Evolutionary conservation across 179 eudicot genomes (phyloP).

Genomic region (Beta macrorhiza): DNA sequence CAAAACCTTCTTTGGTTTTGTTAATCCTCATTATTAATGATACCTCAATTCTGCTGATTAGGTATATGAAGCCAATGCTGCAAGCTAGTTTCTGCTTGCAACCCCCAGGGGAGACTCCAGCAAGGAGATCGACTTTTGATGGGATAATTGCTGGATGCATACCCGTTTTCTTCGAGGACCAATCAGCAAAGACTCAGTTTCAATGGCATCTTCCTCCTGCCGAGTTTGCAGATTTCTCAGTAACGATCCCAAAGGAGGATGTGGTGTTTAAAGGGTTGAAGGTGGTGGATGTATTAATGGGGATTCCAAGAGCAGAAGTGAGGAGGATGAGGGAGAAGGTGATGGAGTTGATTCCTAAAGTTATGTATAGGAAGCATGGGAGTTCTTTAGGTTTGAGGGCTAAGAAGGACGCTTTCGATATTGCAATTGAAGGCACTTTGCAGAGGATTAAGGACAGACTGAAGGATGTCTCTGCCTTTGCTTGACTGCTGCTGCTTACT

Average conservation of each 20-base stretch:
- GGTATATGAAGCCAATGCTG: slow-evolving; percentile 81
- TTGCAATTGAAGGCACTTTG: slow-evolving; percentile 79
- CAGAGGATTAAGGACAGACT: slow-evolving; percentile 63
- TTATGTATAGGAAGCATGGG: slow-evolving; percentile 84
- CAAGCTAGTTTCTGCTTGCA: slow-evolving; percentile 78
- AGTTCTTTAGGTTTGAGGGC: slow-evolving; percentile 77
- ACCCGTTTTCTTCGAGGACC: slow-evolving; percentile 90
- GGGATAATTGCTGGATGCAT: slow-evolving; percentile 81
- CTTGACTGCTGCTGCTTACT: slow-evolving; percentile 6
- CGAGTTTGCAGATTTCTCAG: slow-evolving; percentile 60
- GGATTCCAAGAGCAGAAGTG: slow-evolving; percentile 59
- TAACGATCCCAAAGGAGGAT: slow-evolving; percentile 75
- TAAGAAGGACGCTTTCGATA: slow-evolving; percentile 84
- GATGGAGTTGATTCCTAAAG: slow-evolving; percentile 64
- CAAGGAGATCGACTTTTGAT: slow-evolving; percentile 80
- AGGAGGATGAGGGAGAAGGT: slow-evolving; percentile 83
- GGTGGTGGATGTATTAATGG: slow-evolving; percentile 65
- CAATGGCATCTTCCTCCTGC: slow-evolving; percentile 72
- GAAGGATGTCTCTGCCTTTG: slow-evolving; percentile 21
- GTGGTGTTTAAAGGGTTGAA: slow-evolving; percentile 79
- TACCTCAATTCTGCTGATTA: slow-evolving; percentile 5
- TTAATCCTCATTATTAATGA: neutral
- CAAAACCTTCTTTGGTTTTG: neutral
- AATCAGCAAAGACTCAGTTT: slow-evolving; percentile 64
- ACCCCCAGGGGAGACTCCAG: slow-evolving; percentile 92